Base-by-base conservation (phyloP, 129 eudicot species). In the sunflower (Helianthus annuus) region DNA sequence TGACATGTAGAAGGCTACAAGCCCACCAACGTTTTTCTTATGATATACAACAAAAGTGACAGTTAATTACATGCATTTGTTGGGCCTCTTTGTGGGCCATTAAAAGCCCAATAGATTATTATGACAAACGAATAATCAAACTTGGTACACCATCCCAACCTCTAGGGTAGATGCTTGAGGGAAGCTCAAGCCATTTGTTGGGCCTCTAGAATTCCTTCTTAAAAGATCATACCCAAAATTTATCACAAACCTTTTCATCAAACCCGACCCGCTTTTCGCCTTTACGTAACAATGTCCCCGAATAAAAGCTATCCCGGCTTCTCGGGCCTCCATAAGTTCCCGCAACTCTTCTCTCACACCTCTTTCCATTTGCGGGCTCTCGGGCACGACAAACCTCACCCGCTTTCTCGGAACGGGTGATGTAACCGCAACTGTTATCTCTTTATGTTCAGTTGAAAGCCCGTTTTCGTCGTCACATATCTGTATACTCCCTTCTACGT, bases 131-230 rank as follows among this genome's bases (percentile, higher is more conserved):
- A 42, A 12, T 10, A 67, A 72, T 87, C 77, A 90, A 54, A 90
- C 94, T 64, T 75, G 84, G 77, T 90, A 90, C 52, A 87, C 69
- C 97, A 90, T 90, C 32, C 94, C 96, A 40, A 90, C 96, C 86
- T 90, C 93, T 51, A 90, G 71, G 6, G 96, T 90, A 46, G 93
- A 85, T 3, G 97, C 97, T n/a, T 73, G 87, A 12, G 94, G 93
- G 60, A 90, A 87, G 57, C 86, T 81, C 72, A 82, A 57, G 4
- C 85, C 88, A 66, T 83, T 83, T 38, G 89, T 70, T 38, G 89
- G 81, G 7, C 84, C 91, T 49, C 97, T 66, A 14, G 88, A 90
- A 52, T 90, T 90, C 75, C 93, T 81, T 59, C 94, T 81, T 74
- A 90, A 84, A 83, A 90, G 85, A 60, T 90, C 97, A 58, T 90